A percentile compares a stretch with the other conserved stretches of the same genome.
phyloP scores from a whole-genome alignment of 2,329 filamentous ascomycete species.

The Didymosphaeria variabile region DNA sequence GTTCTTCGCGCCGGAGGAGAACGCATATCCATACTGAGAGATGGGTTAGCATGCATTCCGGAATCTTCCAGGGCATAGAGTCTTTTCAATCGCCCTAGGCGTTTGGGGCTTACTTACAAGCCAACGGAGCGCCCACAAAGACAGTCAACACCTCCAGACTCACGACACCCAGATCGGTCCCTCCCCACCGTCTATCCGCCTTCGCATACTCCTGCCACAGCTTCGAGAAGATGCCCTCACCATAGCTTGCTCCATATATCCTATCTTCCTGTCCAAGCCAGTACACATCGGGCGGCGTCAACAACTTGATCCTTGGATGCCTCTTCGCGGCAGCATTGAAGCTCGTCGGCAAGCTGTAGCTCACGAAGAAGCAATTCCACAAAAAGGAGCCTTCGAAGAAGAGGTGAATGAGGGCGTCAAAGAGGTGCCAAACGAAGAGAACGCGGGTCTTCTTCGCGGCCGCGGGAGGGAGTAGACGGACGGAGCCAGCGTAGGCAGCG shows the following conservation, averaged over 20 bases:
- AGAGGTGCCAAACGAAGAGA: slow-evolving; percentile 94
- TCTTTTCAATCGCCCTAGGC: not conserved
- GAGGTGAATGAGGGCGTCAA: slow-evolving; percentile 91
- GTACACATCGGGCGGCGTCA: slow-evolving; percentile 58
- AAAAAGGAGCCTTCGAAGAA: slow-evolving; percentile 90
- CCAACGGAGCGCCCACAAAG: slow-evolving; percentile 65
- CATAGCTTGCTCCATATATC: slow-evolving; percentile 69
- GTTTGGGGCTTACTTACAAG: slow-evolving; percentile 32
- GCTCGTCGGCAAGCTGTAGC: slow-evolving; percentile 54
- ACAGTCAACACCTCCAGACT: slow-evolving; percentile 70
- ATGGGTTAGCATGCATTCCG: slow-evolving; percentile 10
- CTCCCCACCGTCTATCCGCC: slow-evolving; percentile 69
- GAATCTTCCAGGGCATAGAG: not conserved
- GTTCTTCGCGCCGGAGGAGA: slow-evolving; percentile 53
- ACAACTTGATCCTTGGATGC: slow-evolving; percentile 46
- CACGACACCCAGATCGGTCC: slow-evolving; percentile 66
- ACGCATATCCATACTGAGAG: slow-evolving; percentile 62
- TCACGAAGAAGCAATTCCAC: slow-evolving; percentile 90
- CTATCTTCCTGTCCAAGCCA: slow-evolving; percentile 64
- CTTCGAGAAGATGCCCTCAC: slow-evolving; percentile 60
- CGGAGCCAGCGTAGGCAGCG: slow-evolving; percentile 61
- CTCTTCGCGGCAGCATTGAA: slow-evolving; percentile 40
- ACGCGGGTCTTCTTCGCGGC: slow-evolving; percentile 70
- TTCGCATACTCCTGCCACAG: slow-evolving; percentile 74
- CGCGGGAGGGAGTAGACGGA: slow-evolving; percentile 60